These are phyloP conservation scores for Kodamaea fungicola DNA, from an alignment of 1,139 yeast species.

Conservation along the genomic window DNA sequence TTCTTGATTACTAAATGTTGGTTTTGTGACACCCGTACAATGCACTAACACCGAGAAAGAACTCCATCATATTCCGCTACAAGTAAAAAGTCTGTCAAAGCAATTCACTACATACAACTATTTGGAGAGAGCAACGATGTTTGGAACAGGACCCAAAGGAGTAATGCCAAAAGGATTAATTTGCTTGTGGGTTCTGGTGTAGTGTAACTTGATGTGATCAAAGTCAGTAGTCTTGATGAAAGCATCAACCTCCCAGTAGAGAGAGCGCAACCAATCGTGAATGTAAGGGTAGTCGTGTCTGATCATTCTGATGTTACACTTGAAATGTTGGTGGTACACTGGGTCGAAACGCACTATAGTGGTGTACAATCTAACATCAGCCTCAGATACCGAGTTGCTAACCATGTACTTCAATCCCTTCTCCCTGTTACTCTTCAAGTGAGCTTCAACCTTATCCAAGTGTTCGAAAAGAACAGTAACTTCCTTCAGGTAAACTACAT, in stretches of 20 bases:
- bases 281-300: constrained; percentile 76
- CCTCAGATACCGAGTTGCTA: constrained; percentile 77
- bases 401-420: constrained; percentile 45
- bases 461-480: constrained; percentile 63
- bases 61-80: no score
- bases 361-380: constrained; percentile 81
- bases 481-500: constrained; percentile 76
- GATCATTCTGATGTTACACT: constrained; percentile 82
- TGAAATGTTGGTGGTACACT: constrained; percentile 91
- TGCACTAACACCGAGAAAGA: no score
- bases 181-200: constrained; percentile 74
- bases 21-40: no score
- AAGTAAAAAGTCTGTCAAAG: no score
- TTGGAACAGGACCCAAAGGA: constrained; percentile 84
- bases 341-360: constrained; percentile 86
- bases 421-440: constrained; percentile 48
- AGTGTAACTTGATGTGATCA: constrained; percentile 86
- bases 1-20: no score
- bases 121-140: not conserved
- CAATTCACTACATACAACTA: no score
- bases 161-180: constrained; percentile 84
- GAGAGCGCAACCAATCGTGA: constrained; percentile 74
- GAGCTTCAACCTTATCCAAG: constrained; percentile 70
- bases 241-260: constrained; percentile 82
- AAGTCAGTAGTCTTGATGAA: constrained; percentile 80